Base-by-base conservation (phyloP, 768 basidiomycete species). In the Collybia mongolica region DNA sequence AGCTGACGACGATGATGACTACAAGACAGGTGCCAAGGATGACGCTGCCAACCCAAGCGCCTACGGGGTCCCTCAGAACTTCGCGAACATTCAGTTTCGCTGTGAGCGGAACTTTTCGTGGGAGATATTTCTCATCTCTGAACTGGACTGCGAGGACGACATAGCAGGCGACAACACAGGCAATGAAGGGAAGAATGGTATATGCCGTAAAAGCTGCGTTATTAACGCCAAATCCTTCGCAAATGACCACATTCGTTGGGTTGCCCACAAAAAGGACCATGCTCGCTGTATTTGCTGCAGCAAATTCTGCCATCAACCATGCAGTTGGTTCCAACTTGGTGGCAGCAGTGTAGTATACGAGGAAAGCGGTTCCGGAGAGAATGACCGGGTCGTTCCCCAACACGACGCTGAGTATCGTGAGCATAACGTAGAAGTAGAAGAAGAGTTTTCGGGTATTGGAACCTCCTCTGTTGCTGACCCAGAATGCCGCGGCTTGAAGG, bases 381-480 rank as follows among this genome's bases (percentile, higher is more conserved):
- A 98, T 90, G 61, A 98, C 82, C 0, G 95, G 96, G 66, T 98
- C 93, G 62, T 98, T 97, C 11, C 95, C 96, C 24, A 97, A 72
- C 1, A 94, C 59, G 40, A 88, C 75, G 35, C 92, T 94, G 49
- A 86, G 75, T 17, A 81, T 60, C 15, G 90, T 86, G 62, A 96
- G 85, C 77, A 97, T 85, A 58, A 84, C 40, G 65, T 93, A 98
- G 65, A 97, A 88, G 56, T 88, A 88, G 32, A 88, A 65, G 66
- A 87, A 95, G 0, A 96, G 76, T 44, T 70, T 82, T 54, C 76
- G 74, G 9, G 90, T 91, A n/a, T 83, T 84, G 6, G 73, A 65
- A 6, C 93, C 90, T 22, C 91, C 89, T 61, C 79, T 81, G 55
- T 89, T 88, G 57, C 86, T 86, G 56, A 98, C 92, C 82, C 84